Evolutionary conservation across 2,329 filamentous ascomycete genomes (phyloP), one percentile per base, ranked within the genome.

Genomic region (Herpotrichia juniperi): DNA sequence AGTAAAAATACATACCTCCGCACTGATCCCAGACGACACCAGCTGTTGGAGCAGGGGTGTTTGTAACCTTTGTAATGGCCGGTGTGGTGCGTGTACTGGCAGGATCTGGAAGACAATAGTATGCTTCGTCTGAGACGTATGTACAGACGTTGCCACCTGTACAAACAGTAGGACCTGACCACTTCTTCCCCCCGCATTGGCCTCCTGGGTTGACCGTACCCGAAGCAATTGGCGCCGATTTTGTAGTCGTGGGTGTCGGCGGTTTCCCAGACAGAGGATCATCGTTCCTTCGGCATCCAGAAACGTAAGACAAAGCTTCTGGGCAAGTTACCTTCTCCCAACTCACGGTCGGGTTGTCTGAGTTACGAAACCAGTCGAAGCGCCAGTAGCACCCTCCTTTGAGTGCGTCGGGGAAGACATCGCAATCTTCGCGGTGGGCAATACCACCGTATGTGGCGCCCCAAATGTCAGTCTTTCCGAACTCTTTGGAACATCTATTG

Each of bases 301-400:
- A 74, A 51, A 74, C 76, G 19, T 70, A 75, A 1, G 76, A 79
- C 50, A 86, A 61, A 37, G 72, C 79, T 30, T 76, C 69, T 12
- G 82, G 83, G 68, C 83, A 86, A 55, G 78, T 74, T 11, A 87
- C 83, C 69, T 82, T 77, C 69, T 77, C 73, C 71, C 83, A 87
- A 48, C 71, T 75, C 48, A 87, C 79, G 24, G 62, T 63, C 6
- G 83, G 83, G 72, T 86, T 86, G 66, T 86, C 58, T 22, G 83
- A 78, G 55, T 80, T 79, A 57, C 76, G 63, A 72, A 87, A 86
- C 83, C 83, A 87, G 74, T 86, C 82, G 64, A 86, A 87, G 54
- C 84, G 82, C 82, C 84, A 87, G 67, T 80, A 75, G 73, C 84
- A 87, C 8, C 84, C 84, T 9, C 72, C 74, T 74, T 83, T 80